phyloP scores from a whole-genome alignment of 768 basidiomycete species.

The Antrodiella citrinella region DNA sequence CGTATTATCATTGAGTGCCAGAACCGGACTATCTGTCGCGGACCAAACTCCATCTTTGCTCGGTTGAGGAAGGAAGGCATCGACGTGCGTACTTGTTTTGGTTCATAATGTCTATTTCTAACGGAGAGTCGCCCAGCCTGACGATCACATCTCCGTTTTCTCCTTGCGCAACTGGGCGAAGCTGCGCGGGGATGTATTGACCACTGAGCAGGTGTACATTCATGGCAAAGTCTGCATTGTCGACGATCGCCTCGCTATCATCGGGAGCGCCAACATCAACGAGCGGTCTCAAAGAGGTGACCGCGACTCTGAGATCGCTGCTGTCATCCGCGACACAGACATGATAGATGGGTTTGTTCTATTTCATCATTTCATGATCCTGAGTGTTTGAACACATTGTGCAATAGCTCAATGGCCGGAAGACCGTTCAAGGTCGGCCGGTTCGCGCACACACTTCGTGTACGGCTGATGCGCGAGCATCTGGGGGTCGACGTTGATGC shows the following conservation, averaged over 20 bases:
- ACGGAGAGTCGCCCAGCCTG: slow-evolving; percentile 56
- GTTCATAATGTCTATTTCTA: neutral
- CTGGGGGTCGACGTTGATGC: slow-evolving; percentile 92
- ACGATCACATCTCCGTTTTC: slow-evolving; percentile 88
- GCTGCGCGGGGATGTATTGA: slow-evolving; percentile 71
- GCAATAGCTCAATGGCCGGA: slow-evolving; percentile 83
- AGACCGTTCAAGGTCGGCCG: slow-evolving; percentile 92
- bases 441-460: slow-evolving; percentile 89
- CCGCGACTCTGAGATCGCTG: slow-evolving; percentile 91
- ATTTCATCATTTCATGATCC: too few species aligned
- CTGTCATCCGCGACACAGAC: slow-evolving; percentile 92
- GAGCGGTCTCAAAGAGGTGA: slow-evolving; percentile 94
- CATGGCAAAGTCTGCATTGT: slow-evolving; percentile 86
- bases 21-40: slow-evolving; percentile 79
- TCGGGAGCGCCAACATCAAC: slow-evolving; percentile 96
- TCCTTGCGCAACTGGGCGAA: slow-evolving; percentile 92
- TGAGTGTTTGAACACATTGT: too few species aligned
- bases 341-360: slow-evolving; percentile 87
- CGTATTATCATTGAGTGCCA: slow-evolving; percentile 96
- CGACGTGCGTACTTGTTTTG: slow-evolving; percentile 45
- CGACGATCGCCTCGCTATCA: slow-evolving; percentile 90
- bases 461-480: slow-evolving; percentile 95
- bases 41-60: slow-evolving; percentile 86
- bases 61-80: slow-evolving; percentile 82
- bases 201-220: slow-evolving; percentile 92